Conservation (phyloP, 73 alveolate species). For the Tetrahymena malaccensis region DNA sequence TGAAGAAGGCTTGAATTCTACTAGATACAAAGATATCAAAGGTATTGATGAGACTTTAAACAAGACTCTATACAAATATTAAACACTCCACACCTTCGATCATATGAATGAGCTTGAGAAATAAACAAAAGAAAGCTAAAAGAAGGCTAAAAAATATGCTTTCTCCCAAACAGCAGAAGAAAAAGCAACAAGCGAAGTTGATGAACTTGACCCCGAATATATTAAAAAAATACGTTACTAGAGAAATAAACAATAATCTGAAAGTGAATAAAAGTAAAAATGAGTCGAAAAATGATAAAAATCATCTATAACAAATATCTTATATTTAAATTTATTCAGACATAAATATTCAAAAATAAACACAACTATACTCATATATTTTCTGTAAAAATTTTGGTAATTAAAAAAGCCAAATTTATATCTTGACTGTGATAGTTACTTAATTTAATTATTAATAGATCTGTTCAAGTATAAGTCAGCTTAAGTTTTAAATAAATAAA, state of each 20-base stretch:
- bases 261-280: not conserved
- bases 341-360: too few species aligned
- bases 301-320: not conserved
- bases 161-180: not conserved
- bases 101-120: not conserved
- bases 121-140: not conserved
- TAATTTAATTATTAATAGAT: too few species aligned
- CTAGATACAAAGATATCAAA: conserved; percentile 23
- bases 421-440: too few species aligned
- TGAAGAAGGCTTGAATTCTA: conserved; percentile 26
- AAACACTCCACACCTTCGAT: conserved; percentile 1
- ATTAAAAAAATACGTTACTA: not conserved
- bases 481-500: too few species aligned
- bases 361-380: too few species aligned
- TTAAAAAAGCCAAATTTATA: too few species aligned
- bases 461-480: too few species aligned
- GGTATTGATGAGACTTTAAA: conserved; percentile 39
- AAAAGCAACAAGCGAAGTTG: not conserved
- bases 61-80: conserved; percentile 18
- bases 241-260: not conserved
- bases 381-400: too few species aligned
- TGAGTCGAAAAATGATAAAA: not conserved
- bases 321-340: too few species aligned
- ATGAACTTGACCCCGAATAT: not conserved
- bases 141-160: not conserved